Conservation (phyloP, 1,139 yeast genomes). For the Pneumocystis murina region DNA sequence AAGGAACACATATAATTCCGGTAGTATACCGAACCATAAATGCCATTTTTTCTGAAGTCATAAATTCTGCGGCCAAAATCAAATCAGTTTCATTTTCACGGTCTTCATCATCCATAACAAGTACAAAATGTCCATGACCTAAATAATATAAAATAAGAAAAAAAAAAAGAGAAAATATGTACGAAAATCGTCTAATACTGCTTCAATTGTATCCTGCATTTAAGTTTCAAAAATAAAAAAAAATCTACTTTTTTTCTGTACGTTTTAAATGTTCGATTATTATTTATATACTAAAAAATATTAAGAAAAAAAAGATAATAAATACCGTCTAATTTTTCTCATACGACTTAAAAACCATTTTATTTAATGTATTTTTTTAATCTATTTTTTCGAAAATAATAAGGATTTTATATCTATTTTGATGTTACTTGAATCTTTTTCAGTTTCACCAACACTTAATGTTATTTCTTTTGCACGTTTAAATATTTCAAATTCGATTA, state of each 20-base stretch:
- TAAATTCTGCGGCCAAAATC: conserved; percentile 72
- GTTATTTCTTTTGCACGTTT: neutral
- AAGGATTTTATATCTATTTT: neutral
- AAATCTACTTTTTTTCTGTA: too few species aligned
- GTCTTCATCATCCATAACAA: conserved; percentile 90
- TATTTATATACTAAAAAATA: too few species aligned
- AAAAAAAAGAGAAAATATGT: conserved; percentile 1
- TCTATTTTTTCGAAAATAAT: too few species aligned
- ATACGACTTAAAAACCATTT: too few species aligned
- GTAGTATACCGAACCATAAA: conserved; percentile 62
- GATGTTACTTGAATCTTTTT: neutral
- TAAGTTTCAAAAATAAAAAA: neutral
- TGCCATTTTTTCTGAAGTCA: conserved; percentile 83
- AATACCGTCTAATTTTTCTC: too few species aligned
- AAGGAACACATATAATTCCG: conserved; percentile 89
- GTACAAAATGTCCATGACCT: conserved; percentile 71
- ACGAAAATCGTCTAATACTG: neutral
- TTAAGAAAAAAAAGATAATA: too few species aligned
- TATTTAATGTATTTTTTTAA: too few species aligned
- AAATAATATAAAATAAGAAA: conserved; percentile 7
- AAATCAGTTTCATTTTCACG: conserved; percentile 97
- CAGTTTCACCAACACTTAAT: neutral
- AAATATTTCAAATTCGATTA: neutral
- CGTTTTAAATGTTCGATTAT: too few species aligned
- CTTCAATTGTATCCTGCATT: conserved; percentile 6